Percentiles rank a stretch among this genome's conserved stretches.
Evolutionary conservation across 768 basidiomycete genomes (phyloP).

Genomic region (Suillus tomentosus): DNA sequence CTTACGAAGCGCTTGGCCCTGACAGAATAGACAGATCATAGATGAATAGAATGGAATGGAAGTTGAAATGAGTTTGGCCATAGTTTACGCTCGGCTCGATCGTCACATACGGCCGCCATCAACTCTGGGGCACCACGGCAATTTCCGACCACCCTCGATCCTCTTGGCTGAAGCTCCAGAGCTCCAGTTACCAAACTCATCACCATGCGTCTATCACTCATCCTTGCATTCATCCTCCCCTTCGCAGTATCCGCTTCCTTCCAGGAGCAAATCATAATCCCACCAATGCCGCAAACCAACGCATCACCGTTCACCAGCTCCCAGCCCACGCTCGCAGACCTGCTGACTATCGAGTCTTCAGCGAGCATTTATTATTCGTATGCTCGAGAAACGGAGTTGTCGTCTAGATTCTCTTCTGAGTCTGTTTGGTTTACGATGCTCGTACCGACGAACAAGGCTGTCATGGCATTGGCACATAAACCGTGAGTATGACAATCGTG

Average conservation of each 20-base stretch:
- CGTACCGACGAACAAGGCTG: slow-evolving; percentile 86
- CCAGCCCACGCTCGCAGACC: slow-evolving; percentile 67
- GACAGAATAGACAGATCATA: not conserved
- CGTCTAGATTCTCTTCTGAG: slow-evolving; percentile 43
- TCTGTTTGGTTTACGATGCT: slow-evolving; percentile 55
- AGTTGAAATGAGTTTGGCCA: too few relatives aligned
- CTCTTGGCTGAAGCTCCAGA: not conserved
- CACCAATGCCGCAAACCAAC: slow-evolving; percentile 20
- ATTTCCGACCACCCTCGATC: not conserved
- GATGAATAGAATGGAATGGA: not conserved
- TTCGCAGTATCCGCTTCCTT: slow-evolving; percentile 32
- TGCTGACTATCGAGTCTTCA: slow-evolving; percentile 74
- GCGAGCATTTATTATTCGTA: slow-evolving; percentile 86
- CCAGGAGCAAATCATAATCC: slow-evolving; percentile 29
- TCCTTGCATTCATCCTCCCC: slow-evolving; percentile 32
- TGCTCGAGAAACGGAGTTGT: slow-evolving; percentile 70
- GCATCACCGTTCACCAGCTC: slow-evolving; percentile 41
- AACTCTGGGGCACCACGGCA: not conserved
- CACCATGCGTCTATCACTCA: slow-evolving; percentile 19
- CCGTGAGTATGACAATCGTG: slow-evolving; percentile 57
- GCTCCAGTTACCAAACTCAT: not conserved
- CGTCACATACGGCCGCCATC: too few relatives aligned
- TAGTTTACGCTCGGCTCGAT: too few relatives aligned
- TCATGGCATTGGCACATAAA: slow-evolving; percentile 78
- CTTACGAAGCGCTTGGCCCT: not conserved